Evolutionary conservation across 1,139 yeast genomes (phyloP), one percentile per base, ranked within the genome.

Genomic region (Suhomyces panamericanus): DNA sequence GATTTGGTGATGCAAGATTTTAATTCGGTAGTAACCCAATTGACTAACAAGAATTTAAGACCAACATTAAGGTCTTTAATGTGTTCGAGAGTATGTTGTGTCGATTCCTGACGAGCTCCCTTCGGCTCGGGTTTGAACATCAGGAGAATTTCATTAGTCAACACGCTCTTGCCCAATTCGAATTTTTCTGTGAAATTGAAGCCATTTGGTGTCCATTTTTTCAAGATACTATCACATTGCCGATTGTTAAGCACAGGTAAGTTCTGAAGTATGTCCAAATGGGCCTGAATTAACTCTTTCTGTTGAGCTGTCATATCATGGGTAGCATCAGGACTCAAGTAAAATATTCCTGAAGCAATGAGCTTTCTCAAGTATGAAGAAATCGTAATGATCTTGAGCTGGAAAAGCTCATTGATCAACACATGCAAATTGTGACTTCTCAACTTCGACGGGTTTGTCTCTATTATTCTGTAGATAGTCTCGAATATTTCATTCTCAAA

Each of bases 301-400:
- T 43, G 43, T 10, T 22, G 39, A 12, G 22, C 11, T 1, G 32
- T 33, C 15, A 38, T 28, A n/a, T 36, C 38, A 22, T 42, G 48
- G 14, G 49, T 53, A 10, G 52, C 45, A 3, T 59, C 64, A 1
- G 66, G 66, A 4, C 73, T 65, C 7, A 77, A 59, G 59, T 85
- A 88, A 41, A 89, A 77, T 0, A 87, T 72, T 4, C 96, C 97
- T 1, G 95, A 84, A 4, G 96, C 89, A 42, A 90, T 89, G 31
- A 89, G 67, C 51, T 85, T 80, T 56, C 96, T 69, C 47, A 89
- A 70, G 55, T 89, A 90, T 0, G 87, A 77, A 0, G 91, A 82
- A 2, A 85, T 77, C 1, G 80, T 67, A 28, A 84, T 73, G 22
- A 83, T 61, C 38, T 77, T 75, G 39, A 77, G 61, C 32, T 71